Evolutionary conservation across 805 yeast species (phyloP), one percentile per base, ranked within the genome.

Genomic region (baker's yeast (Saccharomyces cerevisiae)): DNA sequence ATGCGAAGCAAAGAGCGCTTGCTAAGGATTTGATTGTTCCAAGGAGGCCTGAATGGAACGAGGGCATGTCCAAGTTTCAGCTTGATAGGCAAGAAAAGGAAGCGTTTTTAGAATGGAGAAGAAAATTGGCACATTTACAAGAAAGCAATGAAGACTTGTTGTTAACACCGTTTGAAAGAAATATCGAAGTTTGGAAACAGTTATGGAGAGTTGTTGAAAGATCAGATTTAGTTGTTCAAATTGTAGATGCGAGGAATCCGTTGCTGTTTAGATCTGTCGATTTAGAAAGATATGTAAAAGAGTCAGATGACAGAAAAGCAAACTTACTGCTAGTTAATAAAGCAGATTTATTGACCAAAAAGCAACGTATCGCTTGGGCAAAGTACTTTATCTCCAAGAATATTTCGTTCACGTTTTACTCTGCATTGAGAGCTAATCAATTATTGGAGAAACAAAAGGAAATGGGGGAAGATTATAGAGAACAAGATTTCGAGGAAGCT

Each of bases 121-220:
- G 98, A 67, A 84, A 83, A 51, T 77, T 94, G 57, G 99, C 99
- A 0, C 71, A 78, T 47, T 75, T 94, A 54, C 95, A 91, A 59
- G 96, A 92, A 69, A 80, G 79, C 61, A 82, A 89, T 59, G 74
- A 70, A 17, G 96, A 92, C 69, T 76, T 94, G 63, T 75, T 91
- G 55, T 78, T 94, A 68, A 94, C 99, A 0, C 99, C 99, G 4
- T 94, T 92, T 67, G 99, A 94, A 75, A 83, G 99, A 75, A 94
- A 94, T 69, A 76, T 94, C 59, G 97, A 92, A 76, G 97, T 94
- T 55, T 94, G 99, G 99, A 84, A 94, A 68, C 99, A 94, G 73
- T 76, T 94, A 60, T 94, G 99, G 99, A 81, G 99, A 73, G 99
- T 94, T 47, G 87, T 90, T 26, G 99, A 94, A 71, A 82, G 98